Evolutionary conservation across 768 basidiomycete species (phyloP), one percentile per base, ranked within the genome.

Genomic region (Polyporus arcularius): DNA sequence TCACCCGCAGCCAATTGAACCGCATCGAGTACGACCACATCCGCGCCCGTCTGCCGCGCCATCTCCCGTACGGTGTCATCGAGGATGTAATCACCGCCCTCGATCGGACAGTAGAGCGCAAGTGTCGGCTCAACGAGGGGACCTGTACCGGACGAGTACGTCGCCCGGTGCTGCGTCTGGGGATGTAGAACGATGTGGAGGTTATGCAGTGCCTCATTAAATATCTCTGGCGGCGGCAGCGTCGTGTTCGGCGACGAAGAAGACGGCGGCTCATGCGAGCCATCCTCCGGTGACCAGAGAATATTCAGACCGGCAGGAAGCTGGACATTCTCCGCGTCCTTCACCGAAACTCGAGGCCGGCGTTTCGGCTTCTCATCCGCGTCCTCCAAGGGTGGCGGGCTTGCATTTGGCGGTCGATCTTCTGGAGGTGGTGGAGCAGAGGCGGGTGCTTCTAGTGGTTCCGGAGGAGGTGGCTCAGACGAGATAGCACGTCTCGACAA

Each of bases 1-100:
- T 92, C 88, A n/a, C 94, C 92, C 4, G 93, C 88, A 38, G 90
- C 93, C 18, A 96, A 78, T 60, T 95, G 90, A 9, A 88, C 85
- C 3, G 89, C 79, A 75, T 98, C 95, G 52, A 98, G 70, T 14
- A 94, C 84, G 9, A 96, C 79, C 11, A 97, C 87, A 63, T 97
- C 96, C 18, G 93, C 84, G 30, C 82, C 85, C 2, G 87, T 85
- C 55, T 82, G 81, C 50, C 82, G 80, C 5, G 92, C 93, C 63
- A 96, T 75, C 70, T 92, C 90, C 41, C 82, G 79, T 11, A 96
- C 86, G 3, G 93, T 90, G 18, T 85, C 84, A 68, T 90, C 89
- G 21, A 95, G 80, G 26, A 95, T 81, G 71, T 90, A 87, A 62
- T 93, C 88, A 5, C 92, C 93, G 38, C 95, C 95, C 72, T 90